Evolutionary conservation across 805 yeast genomes (phyloP), one percentile per base, ranked within the genome.

Genomic region (Metschnikowia amazonensis): DNA sequence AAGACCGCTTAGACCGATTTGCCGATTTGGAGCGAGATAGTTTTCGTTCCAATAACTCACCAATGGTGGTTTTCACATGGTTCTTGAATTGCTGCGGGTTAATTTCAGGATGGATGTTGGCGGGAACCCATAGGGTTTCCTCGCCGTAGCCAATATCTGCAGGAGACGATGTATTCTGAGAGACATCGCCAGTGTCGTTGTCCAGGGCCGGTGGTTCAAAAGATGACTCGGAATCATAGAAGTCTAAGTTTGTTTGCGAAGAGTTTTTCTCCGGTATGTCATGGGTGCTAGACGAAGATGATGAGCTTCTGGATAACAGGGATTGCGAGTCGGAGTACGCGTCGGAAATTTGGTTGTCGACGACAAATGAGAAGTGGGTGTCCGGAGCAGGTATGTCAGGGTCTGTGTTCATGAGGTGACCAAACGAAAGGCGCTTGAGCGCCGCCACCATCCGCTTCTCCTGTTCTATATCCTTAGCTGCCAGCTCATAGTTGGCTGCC

Each of bases 101-200:
- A n/a, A 92, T 77, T 57, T 86, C 92, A 1, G 98, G 98, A 62
- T 94, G 99, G 31, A 89, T 74, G 51, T 80, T 81, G 1, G 98
- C 99, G 0, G 98, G 98, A 1, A 94, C 97, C 99, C 99, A 92
- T 44, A 92, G 69, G 27, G 86, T 66, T 40, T 76, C 76, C 3
- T 46, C 52, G 8, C 38, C 33, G 28, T 20, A 42, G 10, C 34
- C 36, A 4, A 38, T 29, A 14, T 49, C 52, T 27, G 35, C 42
- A 23, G 42, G n/a, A 13, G 45, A 37, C 25, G 43, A 39, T 8
- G 45, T 14, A 18, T 17, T 18, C 16, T 6, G 33, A 37, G 24
- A 14, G 28, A 4, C 14, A 11, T 31, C 41, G 1, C 5, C 41
- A 8, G 23, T 8, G 9, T 29, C 34, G 13, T 9, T 11, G 6